Evolutionary conservation across 2,329 filamentous ascomycete species (phyloP), one percentile per base, ranked within the genome.

Genomic region (Ceratocystis alfenasii): DNA sequence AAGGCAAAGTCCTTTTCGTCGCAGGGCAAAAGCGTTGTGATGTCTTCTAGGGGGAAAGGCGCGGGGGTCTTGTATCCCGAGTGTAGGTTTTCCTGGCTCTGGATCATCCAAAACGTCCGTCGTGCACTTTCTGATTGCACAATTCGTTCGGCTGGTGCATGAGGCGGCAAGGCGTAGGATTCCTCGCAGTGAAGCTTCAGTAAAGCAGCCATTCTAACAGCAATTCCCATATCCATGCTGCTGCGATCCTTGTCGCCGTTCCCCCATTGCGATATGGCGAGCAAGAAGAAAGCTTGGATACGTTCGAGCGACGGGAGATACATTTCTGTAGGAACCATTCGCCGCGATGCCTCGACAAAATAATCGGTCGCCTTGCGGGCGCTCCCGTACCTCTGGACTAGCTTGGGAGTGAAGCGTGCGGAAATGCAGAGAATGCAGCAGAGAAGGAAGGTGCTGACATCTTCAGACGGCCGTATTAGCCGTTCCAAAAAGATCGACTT

Each of bases 1-100:
- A 76, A 76, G 6, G 74, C 72, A 65, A 77, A 77, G 57, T 76
- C 75, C 17, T 69, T 69, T 69, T 77, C 75, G 25, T 74, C 70
- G 66, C 74, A 75, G 1, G 75, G 75, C 2, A 76, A 69, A 6
- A 74, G 68, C 3, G 72, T 72, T 1, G 75, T 75, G 63, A 76
- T 75, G 63, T 76, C 75, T 25, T 70, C 69, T 1, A 72, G 68
- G 2, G 74, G 71, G 66, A 77, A 76, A 0, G 74, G 70, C 0
- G 70, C 69, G 0, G 74, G 74, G 1, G 72, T 72, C 36, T 71
- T 73, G 66, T 72, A 72, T 5, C 74, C 73, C 2, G 75, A 74
- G 68, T 76, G 73, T 0, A 76, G 70, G 67, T 75, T 75, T 67
- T 75, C 74, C 50, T 74, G 72, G 62, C 71, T 74, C 65, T 75